Conservation (phyloP, 129 eudicot species). For the Saposhnikovia divaricata region DNA sequence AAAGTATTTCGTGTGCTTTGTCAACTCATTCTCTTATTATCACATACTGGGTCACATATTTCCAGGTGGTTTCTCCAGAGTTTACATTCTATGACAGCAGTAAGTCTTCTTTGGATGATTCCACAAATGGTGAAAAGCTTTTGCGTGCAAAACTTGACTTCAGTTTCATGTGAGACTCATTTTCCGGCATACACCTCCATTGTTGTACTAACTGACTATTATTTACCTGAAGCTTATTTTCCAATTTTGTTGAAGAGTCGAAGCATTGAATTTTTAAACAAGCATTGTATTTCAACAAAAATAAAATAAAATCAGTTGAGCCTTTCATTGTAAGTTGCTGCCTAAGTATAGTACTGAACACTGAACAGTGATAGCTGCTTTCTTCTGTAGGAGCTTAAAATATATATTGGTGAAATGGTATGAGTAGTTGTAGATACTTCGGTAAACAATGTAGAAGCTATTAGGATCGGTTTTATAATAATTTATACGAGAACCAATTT, state of each 20-base stretch:
- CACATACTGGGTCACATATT: conserved; percentile 1
- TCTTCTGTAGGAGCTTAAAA: not conserved
- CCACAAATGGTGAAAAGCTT: conserved; percentile 74
- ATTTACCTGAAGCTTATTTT: not conserved
- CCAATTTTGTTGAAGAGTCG: not conserved
- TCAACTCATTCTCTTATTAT: not conserved
- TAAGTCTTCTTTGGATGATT: conserved; percentile 79
- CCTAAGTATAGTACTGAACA: not conserved
- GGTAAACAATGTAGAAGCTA: not conserved
- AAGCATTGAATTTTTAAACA: no score
- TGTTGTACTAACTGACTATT: not conserved
- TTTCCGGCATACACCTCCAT: conserved; percentile 3
- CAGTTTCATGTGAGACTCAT: conserved; percentile 79
- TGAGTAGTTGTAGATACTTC: not conserved
- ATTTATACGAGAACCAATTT: not conserved
- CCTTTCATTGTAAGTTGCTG: not conserved
- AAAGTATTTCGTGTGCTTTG: not conserved
- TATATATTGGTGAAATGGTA: not conserved
- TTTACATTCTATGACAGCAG: conserved; percentile 92
- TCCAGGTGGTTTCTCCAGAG: conserved; percentile 94
- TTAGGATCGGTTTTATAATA: not conserved
- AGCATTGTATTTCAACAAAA: no score
- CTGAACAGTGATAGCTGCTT: not conserved
- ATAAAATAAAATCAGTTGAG: not conserved
- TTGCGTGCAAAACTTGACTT: conserved; percentile 91